These are phyloP conservation scores for Citrus reticulata DNA, from an alignment of 345 rosid species.

Conservation along the genomic window DNA sequence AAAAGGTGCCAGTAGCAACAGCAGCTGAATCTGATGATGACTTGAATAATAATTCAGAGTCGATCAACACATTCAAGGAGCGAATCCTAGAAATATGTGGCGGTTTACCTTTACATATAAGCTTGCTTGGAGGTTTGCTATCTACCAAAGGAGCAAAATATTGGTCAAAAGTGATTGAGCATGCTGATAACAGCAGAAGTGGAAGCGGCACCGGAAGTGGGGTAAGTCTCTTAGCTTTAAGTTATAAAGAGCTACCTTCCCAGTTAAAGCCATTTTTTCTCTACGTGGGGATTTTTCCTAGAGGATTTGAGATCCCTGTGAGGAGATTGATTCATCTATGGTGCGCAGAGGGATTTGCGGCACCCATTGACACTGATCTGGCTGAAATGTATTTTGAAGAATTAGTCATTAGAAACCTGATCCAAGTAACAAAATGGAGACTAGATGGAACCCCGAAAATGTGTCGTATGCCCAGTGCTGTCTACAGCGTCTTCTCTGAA, in stretches of 20 bases:
- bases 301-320: conserved; percentile 23
- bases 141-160: not conserved
- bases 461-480: conserved; percentile 3
- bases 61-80: not conserved
- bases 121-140: not conserved
- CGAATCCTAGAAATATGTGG: not conserved
- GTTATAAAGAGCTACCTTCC: conserved; percentile 20
- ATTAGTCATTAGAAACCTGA: conserved; percentile 2
- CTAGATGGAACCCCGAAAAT: conserved; percentile 32
- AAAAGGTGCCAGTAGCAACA: not conserved
- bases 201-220: too few species aligned
- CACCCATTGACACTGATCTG: not conserved
- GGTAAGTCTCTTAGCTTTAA: not conserved
- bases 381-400: conserved; percentile 15
- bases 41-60: too few species aligned
- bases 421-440: conserved; percentile 30
- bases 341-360: conserved; percentile 8
- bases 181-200: too few species aligned
- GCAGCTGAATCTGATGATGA: too few species aligned
- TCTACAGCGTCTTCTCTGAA: conserved; percentile 10
- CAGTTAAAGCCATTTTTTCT: conserved; percentile 23
- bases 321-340: conserved; percentile 35
- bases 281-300: conserved; percentile 33
- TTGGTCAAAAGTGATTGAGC: not conserved
- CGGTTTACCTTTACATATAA: not conserved